A percentile compares a stretch with the other conserved stretches of the same genome.
These are phyloP conservation scores for Colletotrichum sp. DNA, from an alignment of 2,329 filamentous ascomycete genomes.

Conservation along the genomic window DNA sequence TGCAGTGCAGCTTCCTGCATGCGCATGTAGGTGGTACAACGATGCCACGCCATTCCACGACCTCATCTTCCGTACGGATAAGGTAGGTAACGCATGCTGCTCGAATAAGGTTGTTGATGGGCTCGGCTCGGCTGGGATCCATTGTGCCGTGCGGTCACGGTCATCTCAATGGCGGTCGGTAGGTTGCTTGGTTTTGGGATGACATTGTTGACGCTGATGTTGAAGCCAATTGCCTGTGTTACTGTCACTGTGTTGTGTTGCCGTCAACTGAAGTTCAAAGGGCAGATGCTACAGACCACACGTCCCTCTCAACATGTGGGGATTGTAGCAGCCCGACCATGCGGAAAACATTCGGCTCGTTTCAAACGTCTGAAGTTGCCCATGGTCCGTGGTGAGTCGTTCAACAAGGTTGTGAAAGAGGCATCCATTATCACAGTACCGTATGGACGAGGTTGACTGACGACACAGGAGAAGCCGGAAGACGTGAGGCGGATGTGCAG, in stretches of 20 bases:
- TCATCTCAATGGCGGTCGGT: not conserved
- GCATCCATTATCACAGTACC: not conserved
- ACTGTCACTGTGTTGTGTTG: not conserved
- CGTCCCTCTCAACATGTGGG: not conserved
- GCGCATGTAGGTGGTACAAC: constrained; percentile 4
- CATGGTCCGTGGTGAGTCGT: not conserved
- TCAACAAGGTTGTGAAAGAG: not conserved
- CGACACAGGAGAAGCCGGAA: not conserved
- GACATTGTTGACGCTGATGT: not conserved
- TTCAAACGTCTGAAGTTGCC: not conserved
- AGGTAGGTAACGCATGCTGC: not conserved
- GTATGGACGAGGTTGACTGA: not conserved
- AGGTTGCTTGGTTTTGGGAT: not conserved
- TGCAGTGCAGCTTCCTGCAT: constrained; percentile 8
- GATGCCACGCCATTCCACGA: not conserved
- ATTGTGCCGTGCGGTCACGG: not conserved
- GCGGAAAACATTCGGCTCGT: not conserved
- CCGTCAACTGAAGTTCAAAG: not conserved
- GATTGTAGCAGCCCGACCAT: not conserved
- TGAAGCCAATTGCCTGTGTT: not conserved
- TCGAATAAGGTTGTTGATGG: constrained; percentile 1
- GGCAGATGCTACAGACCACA: not conserved
- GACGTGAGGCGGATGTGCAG: not conserved
- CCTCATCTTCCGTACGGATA: not conserved
- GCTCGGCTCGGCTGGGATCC: not conserved